Evolutionary conservation across 176 grass and related monocot genomes (phyloP).

Genomic region (Eragrostis curvula): DNA sequence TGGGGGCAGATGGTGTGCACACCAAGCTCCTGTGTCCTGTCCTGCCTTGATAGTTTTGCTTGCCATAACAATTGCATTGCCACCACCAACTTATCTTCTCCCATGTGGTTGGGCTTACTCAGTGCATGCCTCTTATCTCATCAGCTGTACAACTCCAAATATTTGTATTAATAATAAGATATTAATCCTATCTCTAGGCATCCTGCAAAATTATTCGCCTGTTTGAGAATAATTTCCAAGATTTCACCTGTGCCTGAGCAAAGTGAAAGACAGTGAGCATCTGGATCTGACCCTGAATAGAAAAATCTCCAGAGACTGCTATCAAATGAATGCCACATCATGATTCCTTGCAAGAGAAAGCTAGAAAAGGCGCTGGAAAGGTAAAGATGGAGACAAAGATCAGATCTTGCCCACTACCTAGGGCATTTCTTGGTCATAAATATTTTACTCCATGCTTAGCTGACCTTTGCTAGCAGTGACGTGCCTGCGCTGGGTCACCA

Average conservation of each 20-base stretch:
- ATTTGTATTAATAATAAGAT: background rate
- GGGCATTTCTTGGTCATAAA: slow-evolving; percentile 7
- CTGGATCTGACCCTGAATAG: slow-evolving; percentile 28
- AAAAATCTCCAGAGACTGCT: slow-evolving; percentile 20
- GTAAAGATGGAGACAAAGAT: slow-evolving; percentile 51
- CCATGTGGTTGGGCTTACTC: slow-evolving; percentile 1
- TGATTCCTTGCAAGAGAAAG: slow-evolving; percentile 36
- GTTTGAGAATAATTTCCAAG: background rate
- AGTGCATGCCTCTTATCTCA: background rate
- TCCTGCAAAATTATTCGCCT: slow-evolving; percentile 9
- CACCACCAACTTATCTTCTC: slow-evolving; percentile 10
- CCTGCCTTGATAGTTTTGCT: slow-evolving; percentile 19
- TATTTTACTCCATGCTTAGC: slow-evolving; percentile 24
- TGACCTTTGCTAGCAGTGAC: slow-evolving; percentile 27
- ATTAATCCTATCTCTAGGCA: slow-evolving; percentile 15
- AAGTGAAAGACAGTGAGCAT: background rate
- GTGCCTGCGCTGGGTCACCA: slow-evolving; percentile 25
- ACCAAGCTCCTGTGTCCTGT: slow-evolving; percentile 17
- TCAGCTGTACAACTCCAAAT: slow-evolving; percentile 33
- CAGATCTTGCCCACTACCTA: slow-evolving; percentile 45
- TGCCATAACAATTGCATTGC: slow-evolving; percentile 8
- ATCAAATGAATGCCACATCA: slow-evolving; percentile 44
- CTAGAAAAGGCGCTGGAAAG: slow-evolving; percentile 26
- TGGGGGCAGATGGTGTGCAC: slow-evolving; percentile 29
- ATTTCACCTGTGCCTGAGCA: background rate